Percentiles rank a stretch among this genome's conserved stretches.
Evolutionary conservation across 2,329 filamentous ascomycete species (phyloP).

Genomic region (Fusarium mundagurra): DNA sequence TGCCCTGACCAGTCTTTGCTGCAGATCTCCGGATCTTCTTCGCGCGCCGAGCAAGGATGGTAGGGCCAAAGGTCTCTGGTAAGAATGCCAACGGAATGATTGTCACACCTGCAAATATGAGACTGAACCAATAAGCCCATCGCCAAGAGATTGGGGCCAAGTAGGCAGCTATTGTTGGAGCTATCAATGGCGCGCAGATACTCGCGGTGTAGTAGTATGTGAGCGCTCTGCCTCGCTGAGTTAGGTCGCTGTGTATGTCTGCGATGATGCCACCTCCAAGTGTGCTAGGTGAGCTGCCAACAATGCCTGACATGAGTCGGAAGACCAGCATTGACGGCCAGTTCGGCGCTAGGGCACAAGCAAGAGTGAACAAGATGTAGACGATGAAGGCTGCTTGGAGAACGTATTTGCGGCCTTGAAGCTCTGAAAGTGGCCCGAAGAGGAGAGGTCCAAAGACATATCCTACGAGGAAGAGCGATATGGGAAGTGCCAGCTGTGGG

Average conservation of each 20-base stretch:
- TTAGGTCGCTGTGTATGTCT: constrained; percentile 53
- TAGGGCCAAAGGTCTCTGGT: constrained; percentile 32
- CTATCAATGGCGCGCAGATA: constrained; percentile 52
- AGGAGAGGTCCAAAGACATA: constrained; percentile 49
- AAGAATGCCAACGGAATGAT: constrained; percentile 41
- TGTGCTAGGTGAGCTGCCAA: constrained; percentile 53
- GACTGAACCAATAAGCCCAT: constrained; percentile 53
- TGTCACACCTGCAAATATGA: constrained; percentile 41
- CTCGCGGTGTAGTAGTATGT: constrained; percentile 51
- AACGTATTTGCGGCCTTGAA: constrained; percentile 50
- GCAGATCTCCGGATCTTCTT: neutral
- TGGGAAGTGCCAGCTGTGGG: neutral
- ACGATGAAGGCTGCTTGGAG: constrained; percentile 60
- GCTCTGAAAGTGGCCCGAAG: constrained; percentile 55
- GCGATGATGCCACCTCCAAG: constrained; percentile 57
- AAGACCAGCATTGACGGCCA: constrained; percentile 56
- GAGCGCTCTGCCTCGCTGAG: constrained; percentile 47
- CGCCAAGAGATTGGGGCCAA: constrained; percentile 53
- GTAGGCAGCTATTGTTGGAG: constrained; percentile 57
- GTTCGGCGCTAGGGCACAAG: constrained; percentile 53
- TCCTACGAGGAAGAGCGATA: constrained; percentile 2
- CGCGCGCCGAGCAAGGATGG: constrained; percentile 8
- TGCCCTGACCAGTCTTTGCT: neutral
- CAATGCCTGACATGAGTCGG: constrained; percentile 52
- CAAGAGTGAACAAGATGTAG: constrained; percentile 52